Percentiles rank a stretch among this genome's conserved stretches.
phyloP scores from a whole-genome alignment of 345 rosid genomes.

The Melastoma malabathricum region DNA sequence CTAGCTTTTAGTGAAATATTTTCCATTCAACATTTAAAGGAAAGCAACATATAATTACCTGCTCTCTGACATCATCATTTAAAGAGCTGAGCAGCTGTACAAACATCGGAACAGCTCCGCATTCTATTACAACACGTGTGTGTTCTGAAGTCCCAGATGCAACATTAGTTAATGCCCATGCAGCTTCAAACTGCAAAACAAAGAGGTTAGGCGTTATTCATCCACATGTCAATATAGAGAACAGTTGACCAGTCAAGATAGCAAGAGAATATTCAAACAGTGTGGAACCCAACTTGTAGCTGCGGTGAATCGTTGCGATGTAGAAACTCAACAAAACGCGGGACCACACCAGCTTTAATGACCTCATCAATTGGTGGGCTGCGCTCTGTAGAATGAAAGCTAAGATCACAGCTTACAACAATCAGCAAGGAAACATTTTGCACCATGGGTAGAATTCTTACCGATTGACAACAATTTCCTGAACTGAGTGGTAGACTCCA shows the following conservation, averaged over 20 bases:
- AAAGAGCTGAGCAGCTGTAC: conserved; percentile 72
- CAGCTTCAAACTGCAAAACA: conserved; percentile 64
- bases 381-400: conserved; percentile 27
- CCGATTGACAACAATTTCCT: conserved; percentile 76
- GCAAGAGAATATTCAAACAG: background rate
- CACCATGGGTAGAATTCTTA: conserved; percentile 2
- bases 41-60: conserved; percentile 26
- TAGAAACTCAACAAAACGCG: conserved; percentile 73
- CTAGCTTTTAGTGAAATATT: background rate
- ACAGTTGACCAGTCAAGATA: background rate
- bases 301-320: conserved; percentile 64
- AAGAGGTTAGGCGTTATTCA: background rate
- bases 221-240: background rate
- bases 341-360: conserved; percentile 65
- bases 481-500: conserved; percentile 73
- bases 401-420: no score
- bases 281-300: conserved; percentile 35
- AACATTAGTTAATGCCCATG: conserved; percentile 87
- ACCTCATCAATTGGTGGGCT: conserved; percentile 89
- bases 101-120: conserved; percentile 68
- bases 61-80: conserved; percentile 80
- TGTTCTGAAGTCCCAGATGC: conserved; percentile 86
- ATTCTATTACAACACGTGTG: conserved; percentile 68
- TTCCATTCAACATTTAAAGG: background rate
- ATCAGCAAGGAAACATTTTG: background rate